Percentiles rank a stretch among this genome's conserved stretches.
phyloP scores from a whole-genome alignment of 495 filamentous ascomycete species.

The Cairneyella variabilis region DNA sequence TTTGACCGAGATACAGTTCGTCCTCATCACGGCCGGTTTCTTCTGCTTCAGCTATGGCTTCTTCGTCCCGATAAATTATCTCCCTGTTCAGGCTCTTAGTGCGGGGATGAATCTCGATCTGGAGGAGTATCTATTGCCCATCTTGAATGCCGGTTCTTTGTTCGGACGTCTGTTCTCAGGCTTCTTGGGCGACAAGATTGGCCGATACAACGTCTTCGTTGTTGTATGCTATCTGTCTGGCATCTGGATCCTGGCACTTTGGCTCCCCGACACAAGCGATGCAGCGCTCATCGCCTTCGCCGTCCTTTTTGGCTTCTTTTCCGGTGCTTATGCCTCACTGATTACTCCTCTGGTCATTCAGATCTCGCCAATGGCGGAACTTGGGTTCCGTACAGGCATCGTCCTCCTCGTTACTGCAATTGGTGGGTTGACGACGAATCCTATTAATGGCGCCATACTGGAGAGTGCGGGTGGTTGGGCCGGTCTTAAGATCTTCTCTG shows the following conservation, averaged over 20 bases:
- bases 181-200: conserved; percentile 60
- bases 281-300: conserved; percentile 59
- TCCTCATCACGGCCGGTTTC: not conserved
- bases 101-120: conserved; percentile 40
- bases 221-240: conserved; percentile 50
- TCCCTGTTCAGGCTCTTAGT: conserved; percentile 43
- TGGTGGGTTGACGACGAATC: conserved; percentile 61
- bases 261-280: conserved; percentile 56
- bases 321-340: conserved; percentile 64
- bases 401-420: conserved; percentile 57
- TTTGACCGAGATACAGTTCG: not conserved
- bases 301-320: conserved; percentile 63
- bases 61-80: conserved; percentile 50
- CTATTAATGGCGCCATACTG: conserved; percentile 41
- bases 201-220: conserved; percentile 68
- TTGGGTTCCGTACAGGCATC: conserved; percentile 66
- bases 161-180: conserved; percentile 42
- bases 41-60: conserved; percentile 31
- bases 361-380: conserved; percentile 63
- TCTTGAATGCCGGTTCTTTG: conserved; percentile 41
- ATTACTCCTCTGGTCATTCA: conserved; percentile 55
- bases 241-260: conserved; percentile 61
- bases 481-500: conserved; percentile 4
- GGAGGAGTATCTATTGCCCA: conserved; percentile 47
- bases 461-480: not conserved